phyloP scores from a whole-genome alignment of 2,329 filamentous ascomycete genomes.

The Fusarium camptoceras region DNA sequence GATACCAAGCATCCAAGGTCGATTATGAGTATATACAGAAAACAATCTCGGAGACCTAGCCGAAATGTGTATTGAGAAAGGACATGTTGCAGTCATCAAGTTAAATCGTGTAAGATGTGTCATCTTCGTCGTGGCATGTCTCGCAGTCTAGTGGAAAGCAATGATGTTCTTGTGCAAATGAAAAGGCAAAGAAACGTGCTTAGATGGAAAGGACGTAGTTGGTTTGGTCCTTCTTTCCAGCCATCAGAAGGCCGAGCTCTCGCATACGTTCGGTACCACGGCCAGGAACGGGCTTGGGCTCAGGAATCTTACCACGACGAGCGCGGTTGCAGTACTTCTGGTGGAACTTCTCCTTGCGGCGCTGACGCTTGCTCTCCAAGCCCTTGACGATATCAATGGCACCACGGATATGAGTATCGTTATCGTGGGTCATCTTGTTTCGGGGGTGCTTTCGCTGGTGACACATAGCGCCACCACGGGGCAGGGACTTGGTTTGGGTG shows the following conservation, averaged over 20 bases:
- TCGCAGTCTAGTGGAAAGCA: slow-evolving; percentile 29
- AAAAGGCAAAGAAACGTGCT: slow-evolving; percentile 36
- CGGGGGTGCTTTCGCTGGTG: slow-evolving; percentile 62
- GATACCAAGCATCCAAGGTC: slow-evolving; percentile 10
- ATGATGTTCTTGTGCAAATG: slow-evolving; percentile 8
- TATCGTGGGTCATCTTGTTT: slow-evolving; percentile 49
- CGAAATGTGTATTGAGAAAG: slow-evolving; percentile 26
- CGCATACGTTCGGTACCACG: slow-evolving; percentile 92
- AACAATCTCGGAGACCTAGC: slow-evolving; percentile 27
- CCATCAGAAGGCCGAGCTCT: slow-evolving; percentile 84
- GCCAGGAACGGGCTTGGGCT: slow-evolving; percentile 79
- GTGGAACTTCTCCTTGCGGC: slow-evolving; percentile 91
- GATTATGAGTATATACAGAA: slow-evolving; percentile 41
- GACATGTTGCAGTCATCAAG: slow-evolving; percentile 33
- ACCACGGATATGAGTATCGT: slow-evolving; percentile 80
- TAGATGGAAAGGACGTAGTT: slow-evolving; percentile 83
- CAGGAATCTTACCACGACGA: slow-evolving; percentile 72
- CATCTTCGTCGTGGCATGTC: slow-evolving; percentile 29
- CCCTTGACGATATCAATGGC: slow-evolving; percentile 98
- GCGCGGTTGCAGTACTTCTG: slow-evolving; percentile 89
- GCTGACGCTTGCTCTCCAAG: slow-evolving; percentile 91
- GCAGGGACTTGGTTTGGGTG: slow-evolving; percentile 86
- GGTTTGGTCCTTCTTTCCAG: slow-evolving; percentile 79
- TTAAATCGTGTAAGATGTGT: slow-evolving; percentile 37
- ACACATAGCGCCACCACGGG: slow-evolving; percentile 80